Evolutionary conservation across 345 rosid species (phyloP), one percentile per base, ranked within the genome.

Genomic region (Abelmoschus esculentus): DNA sequence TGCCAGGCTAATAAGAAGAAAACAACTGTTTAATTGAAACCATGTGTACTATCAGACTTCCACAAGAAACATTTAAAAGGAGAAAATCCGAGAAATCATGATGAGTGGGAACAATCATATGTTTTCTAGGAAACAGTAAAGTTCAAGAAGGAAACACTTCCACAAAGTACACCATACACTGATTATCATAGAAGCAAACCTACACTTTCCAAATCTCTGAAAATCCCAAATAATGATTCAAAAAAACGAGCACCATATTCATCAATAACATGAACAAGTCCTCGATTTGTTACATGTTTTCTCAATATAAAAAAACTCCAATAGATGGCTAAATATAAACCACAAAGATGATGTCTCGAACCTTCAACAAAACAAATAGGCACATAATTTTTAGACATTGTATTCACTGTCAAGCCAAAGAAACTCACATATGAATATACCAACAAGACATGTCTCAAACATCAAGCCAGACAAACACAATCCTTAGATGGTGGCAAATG

Each of bases 1-100:
- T 78, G 71, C 75, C 81, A 56, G 62, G 60, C 84, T 88, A 77
- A 83, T 80, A 78, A 78, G 74, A 61, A 61, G 75, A 74, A 73
- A 72, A 76, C 68, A 80, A 70, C 40, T 8, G 42, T 28, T 70
- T 42, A 28, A n/a, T 46, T 12, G 66, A 34, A 36, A 26, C 17
- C 36, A 36, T 34, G 56, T 19, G 26, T 47, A 29, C 36, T 17
- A 9, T 12, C 12, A 68, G 60, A 61, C 66, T 17, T 72, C 71
- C 73, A 63, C 47, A 15, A 58, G 69, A 66, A 38, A 52, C 70
- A 61, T 70, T 38, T 42, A 67, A 5, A 17, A 71, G 54, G 69
- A 72, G 22, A 42, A 32, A 19, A 18, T 36, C 10, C 3, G n/a
- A 50, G 31, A 28, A 67, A 34, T 60, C 60, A 47, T 26, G 54